Base-by-base conservation (phyloP, 495 filamentous ascomycete genomes). In the Daldinia vernicosa region DNA sequence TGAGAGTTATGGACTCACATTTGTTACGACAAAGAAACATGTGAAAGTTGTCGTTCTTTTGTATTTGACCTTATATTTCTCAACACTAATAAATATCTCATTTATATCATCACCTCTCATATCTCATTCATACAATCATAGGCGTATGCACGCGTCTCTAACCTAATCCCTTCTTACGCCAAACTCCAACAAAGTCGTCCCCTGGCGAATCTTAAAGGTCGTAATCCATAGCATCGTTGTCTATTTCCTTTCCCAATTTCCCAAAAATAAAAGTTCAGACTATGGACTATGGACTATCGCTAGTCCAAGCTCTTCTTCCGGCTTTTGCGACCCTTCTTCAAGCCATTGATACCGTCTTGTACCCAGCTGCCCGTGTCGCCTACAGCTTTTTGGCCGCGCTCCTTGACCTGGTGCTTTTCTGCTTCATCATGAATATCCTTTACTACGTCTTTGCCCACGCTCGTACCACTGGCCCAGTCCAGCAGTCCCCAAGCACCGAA, bases 401-500 rank as follows among this genome's bases (percentile, higher is more conserved):
- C 82, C 72, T 83, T 80, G n/a, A 89, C 74, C 37, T 84, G 74
- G 72, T 88, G 87, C 77, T 89, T 87, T 53, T 85, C 84, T 12
- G 85, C 87, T 78, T 91, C 88, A 1, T 82, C 80, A 30, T 79
- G 78, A 28, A 82, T 80, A 37, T 88, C 80, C 67, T 88, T 83
- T 27, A 90, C 81, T 22, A 89, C 81, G 8, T 88, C 82, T 72
- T 86, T 84, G 4, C 83, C 84, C 15, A 90, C 74, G 11, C 82
- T 87, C 3, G 93, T 94, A n/a, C 91, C 91, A 72, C 84, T 82
- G 0, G 88, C 53, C 88, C 91, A 93, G 77, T 98, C 94, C 69
- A 95, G 37, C 7, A 97, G 68, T 1, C 93, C 93, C 86, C 89
- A 92, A 9, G 89, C 85, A 0, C 90, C 91, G 74, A 86, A 97